Base-by-base conservation (phyloP, 495 filamentous ascomycete genomes). In the Podospora conica region DNA sequence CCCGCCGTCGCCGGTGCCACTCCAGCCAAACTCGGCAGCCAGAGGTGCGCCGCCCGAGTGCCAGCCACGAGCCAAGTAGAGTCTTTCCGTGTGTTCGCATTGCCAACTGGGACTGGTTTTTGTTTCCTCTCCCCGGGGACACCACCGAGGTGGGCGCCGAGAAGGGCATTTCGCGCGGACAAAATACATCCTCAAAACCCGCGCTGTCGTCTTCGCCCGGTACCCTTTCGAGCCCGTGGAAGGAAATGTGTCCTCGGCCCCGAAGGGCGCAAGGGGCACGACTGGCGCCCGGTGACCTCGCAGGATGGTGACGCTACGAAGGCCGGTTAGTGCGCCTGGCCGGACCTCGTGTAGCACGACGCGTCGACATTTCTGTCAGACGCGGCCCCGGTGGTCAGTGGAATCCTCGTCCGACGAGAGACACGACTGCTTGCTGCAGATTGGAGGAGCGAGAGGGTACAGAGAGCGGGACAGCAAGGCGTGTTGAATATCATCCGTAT, bases 141-240 rank as follows among this genome's bases (percentile, higher is more conserved):
- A 54, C 67, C 67, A 70, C 57, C 71, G 48, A 31, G 58, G 40
- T 31, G 70, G 72, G 67, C 58, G 65, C 65, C 65, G 72, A 75
- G 85, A 84, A 84, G 86, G 87, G 88, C 86, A 77, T 73, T 33
- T 68, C 80, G 77, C 85, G 82, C 90, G 89, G 79, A 89, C 91
- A 92, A 92, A 84, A 81, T 87, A 73, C 90, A 86, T 92, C 90
- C 82, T 78, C 76, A 91, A 94, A 94, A 93, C 86, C 82, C 90
- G 90, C 83, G 77, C 78, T 82, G 24, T 82, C 80, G 73, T 83
- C 80, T 81, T 77, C 72, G 61, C 60, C 65, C 71, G 71, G 68
- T 78, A 22, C 81, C 81, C 74, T 80, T 66, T 66, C 70, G 55
- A 74, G 69, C 62, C 75, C 74, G 69, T 67, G 28, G 66, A 75